Evolutionary conservation across 106 monocot genomes (phyloP).

Genomic region (Gastrodia elata): DNA sequence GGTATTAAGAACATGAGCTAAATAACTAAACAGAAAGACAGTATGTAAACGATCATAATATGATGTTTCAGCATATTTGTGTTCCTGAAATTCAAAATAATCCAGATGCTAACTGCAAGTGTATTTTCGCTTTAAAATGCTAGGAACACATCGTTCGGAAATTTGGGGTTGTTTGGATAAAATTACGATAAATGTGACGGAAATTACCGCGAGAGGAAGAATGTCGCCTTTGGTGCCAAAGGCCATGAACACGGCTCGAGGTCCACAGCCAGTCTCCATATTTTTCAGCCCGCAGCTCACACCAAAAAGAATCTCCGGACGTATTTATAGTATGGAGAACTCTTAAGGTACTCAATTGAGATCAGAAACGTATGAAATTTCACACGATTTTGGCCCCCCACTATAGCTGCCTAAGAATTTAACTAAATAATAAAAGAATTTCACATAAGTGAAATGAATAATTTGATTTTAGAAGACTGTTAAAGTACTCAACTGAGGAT

Average conservation of each 20-base stretch:
- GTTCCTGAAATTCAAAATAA: too few relatives aligned
- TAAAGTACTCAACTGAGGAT: too few relatives aligned
- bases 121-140: not conserved
- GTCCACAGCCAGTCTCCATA: constrained; percentile 7
- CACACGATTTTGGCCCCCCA: not conserved
- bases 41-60: not conserved
- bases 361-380: too few relatives aligned
- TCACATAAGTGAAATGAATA: too few relatives aligned
- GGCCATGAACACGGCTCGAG: constrained; percentile 92
- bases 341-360: too few relatives aligned
- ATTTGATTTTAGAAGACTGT: too few relatives aligned
- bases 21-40: not conserved
- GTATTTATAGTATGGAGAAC: not conserved
- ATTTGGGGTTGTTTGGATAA: too few relatives aligned
- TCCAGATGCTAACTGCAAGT: not conserved
- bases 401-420: too few relatives aligned
- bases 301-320: not conserved
- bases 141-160: too few relatives aligned
- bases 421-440: too few relatives aligned
- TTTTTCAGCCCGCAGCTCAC: not conserved
- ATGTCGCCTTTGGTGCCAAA: constrained; percentile 96
- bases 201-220: constrained; percentile 63
- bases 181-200: not conserved
- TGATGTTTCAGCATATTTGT: not conserved
- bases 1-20: not conserved